Evolutionary conservation across 768 basidiomycete species (phyloP), one percentile per base, ranked within the genome.

Genomic region (Baorangia bicolor): DNA sequence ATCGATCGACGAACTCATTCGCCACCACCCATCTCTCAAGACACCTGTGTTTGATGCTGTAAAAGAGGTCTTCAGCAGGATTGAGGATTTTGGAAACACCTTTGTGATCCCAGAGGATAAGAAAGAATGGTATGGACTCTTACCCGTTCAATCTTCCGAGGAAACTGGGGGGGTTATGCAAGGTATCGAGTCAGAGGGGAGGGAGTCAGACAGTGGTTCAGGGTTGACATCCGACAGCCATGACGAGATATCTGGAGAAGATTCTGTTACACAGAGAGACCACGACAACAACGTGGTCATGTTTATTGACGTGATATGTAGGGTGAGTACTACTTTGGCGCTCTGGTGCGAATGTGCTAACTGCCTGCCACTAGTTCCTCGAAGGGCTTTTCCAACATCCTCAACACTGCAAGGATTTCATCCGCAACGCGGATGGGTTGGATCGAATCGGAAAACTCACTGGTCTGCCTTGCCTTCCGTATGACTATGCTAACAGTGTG

Each of bases 331-430:
- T 16, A 28, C 42, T 34, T 48, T 40, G 2, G 8, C 39, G 48
- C 42, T 42, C 33, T 56, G n/a, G 37, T 40, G 31, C 4, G 23
- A 23, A 21, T n/a, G 11, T 42, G 16, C 44, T 61, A 40, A 67
- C 16, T 20, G 20, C 31, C 1, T 23, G 18, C 35, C 12, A 21
- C 27, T 46, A 95, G 92, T 95, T 97, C 72, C 79, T 95, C 51
- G 93, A 95, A 70, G 95, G 97, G 7, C 80, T 98, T 39, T 95
- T 98, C 76, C 94, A 95, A 64, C 94, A 96, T 67, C 79, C 85
- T 2, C 84, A 86, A 23, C 92, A 98, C 70, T 91, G 91, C 77
- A 85, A 85, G 60, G 96, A 98, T 62, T 98, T 98, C 69, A 84
- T 97, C 56, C 75, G 80, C 44, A 78, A 81, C 57, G 78, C 86